Evolutionary conservation across 2,329 filamentous ascomycete species (phyloP).

Genomic region (Pseudocercospora vitis): DNA sequence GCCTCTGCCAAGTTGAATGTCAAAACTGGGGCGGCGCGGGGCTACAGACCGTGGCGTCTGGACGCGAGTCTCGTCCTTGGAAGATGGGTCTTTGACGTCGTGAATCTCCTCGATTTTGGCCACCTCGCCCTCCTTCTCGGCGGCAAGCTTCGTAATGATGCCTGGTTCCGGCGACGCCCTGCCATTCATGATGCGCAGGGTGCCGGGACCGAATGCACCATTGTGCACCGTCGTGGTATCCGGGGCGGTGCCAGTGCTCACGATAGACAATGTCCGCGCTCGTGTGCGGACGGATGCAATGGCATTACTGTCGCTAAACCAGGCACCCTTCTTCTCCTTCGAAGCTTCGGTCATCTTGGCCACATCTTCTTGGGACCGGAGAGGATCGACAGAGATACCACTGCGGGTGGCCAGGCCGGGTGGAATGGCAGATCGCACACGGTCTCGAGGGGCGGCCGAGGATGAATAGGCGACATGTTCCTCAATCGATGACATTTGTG

Average conservation of each 20-base stretch:
- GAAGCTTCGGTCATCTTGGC: conserved; percentile 7
- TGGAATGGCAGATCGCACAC: conserved; percentile 41
- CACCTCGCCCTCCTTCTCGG: conserved; percentile 4
- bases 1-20: neutral
- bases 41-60: neutral
- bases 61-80: neutral
- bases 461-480: conserved; percentile 21
- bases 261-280: conserved; percentile 21
- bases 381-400: conserved; percentile 21
- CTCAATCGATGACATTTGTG: conserved; percentile 23
- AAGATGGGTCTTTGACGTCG: neutral
- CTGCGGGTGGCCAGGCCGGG: conserved; percentile 40
- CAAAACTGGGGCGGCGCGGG: conserved; percentile 11
- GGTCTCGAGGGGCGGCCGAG: conserved; percentile 9
- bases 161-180: conserved; percentile 46
- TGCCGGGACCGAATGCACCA: conserved; percentile 45
- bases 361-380: conserved; percentile 20
- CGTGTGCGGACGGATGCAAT: neutral
- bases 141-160: conserved; percentile 24
- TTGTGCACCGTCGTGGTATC: conserved; percentile 41
- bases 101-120: conserved; percentile 5
- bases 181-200: conserved; percentile 50
- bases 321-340: conserved; percentile 17
- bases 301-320: conserved; percentile 17
- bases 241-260: conserved; percentile 41